Base-by-base conservation (phyloP, 495 filamentous ascomycete genomes). In the Oleoguttula mirabilis region DNA sequence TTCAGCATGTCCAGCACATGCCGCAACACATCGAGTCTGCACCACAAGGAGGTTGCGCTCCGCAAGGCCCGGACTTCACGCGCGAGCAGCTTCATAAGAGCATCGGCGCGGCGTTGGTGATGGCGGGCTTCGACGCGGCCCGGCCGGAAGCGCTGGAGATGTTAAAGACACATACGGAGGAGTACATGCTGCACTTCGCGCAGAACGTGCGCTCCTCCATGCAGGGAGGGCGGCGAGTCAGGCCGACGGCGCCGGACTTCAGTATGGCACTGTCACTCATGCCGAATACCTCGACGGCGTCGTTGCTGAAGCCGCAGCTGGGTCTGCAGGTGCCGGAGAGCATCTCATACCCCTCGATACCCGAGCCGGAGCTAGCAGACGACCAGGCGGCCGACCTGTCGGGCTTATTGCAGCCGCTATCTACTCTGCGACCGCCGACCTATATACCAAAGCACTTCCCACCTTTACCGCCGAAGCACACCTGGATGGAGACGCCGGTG, bases 401-500 rank as follows among this genome's bases (percentile, higher is more conserved):
- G 33, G 43, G 38, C 11, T 27, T 79, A 3, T 58, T 82, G 6
- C 74, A 70, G 3, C 55, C 67, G 1, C 61, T 84, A 14, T 72
- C 67, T 25, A 70, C 65, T 7, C 62, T 67, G 30, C 55, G 60
- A 20, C 12, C 8, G 12, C 43, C 43, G 1, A 7, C 10, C n/a
- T 77, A 79, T 45, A 75, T 84, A 33, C 80, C 81, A 0, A 66
- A 60, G 36, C 71, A 80, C 39, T 79, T 88, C 45, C 82, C 82
- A 8, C 56, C 70, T 16, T 77, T 84, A 28, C 82, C 82, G 6
- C 75, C 76, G 48, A 74, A 71, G 54, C 82, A 88, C 58, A 82
- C 82, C 11, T 88, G 79, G 58, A 71, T 73, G 48, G 62, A 69
- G 23, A 84, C 81, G 1, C 66, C 77, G 2, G 73, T 82, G 8